Evolutionary conservation across 2,329 filamentous ascomycete species (phyloP).

Genomic region (Sporothrix schenckii): DNA sequence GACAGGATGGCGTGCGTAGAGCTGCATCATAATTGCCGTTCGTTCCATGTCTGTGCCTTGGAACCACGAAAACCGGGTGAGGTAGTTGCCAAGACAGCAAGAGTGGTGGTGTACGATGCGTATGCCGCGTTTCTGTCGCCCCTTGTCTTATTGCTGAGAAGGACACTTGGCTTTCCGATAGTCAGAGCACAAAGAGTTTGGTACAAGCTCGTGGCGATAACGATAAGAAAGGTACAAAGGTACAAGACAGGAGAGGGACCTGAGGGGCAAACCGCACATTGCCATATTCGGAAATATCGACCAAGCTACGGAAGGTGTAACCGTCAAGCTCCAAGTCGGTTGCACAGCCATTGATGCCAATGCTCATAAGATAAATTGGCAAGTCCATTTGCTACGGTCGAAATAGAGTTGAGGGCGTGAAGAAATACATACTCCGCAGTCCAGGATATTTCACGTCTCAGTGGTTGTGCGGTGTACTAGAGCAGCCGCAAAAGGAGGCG

Average conservation of each 20-base stretch:
- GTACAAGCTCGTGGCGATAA: conserved; percentile 35
- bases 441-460: background rate
- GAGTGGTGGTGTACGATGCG: background rate
- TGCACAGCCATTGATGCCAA: too few species aligned
- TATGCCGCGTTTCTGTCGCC: background rate
- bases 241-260: background rate
- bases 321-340: background rate
- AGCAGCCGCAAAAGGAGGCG: background rate
- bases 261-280: conserved; percentile 5
- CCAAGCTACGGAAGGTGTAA: background rate
- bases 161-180: conserved; percentile 31
- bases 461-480: background rate
- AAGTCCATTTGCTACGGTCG: background rate
- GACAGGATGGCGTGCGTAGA: conserved; percentile 8
- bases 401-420: background rate
- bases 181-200: conserved; percentile 8
- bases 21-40: background rate
- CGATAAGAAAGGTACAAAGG: conserved; percentile 29
- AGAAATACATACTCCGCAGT: too few species aligned
- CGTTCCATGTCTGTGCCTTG: background rate
- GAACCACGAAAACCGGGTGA: conserved; percentile 17
- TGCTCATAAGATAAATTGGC: background rate
- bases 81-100: conserved; percentile 12
- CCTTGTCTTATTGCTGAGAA: conserved; percentile 10
- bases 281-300: conserved; percentile 15